Conservation (phyloP, 805 yeast genomes). For the Myxozyma melibiosi region DNA sequence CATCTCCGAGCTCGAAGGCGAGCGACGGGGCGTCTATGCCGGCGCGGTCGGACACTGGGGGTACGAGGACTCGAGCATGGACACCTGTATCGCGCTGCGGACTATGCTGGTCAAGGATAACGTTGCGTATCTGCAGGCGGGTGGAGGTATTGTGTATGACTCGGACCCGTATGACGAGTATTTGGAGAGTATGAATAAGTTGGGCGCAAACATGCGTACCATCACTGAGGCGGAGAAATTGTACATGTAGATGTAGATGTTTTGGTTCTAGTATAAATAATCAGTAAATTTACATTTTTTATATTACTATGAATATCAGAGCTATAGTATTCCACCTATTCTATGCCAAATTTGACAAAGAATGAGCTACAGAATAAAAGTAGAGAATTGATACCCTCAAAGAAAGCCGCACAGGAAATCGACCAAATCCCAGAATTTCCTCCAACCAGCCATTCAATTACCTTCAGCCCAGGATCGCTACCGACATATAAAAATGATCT, state of each 20-base stretch:
- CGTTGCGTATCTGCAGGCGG: slow-evolving; percentile 92
- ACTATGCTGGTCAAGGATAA: slow-evolving; percentile 95
- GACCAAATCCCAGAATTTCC: too few species aligned
- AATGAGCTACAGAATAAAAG: too few species aligned
- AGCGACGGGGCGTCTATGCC: slow-evolving; percentile 94
- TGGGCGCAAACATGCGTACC: slow-evolving; percentile 89
- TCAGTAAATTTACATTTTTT: too few species aligned
- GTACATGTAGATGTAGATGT: slow-evolving; percentile 59
- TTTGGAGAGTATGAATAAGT: slow-evolving; percentile 94
- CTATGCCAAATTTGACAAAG: too few species aligned
- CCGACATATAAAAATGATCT: too few species aligned
- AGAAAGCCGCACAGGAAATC: too few species aligned
- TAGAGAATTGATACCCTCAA: too few species aligned
- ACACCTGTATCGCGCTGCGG: slow-evolving; percentile 95
- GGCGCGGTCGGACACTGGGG: slow-evolving; percentile 99
- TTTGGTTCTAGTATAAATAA: too few species aligned
- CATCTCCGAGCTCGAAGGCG: slow-evolving; percentile 84
- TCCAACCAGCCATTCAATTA: too few species aligned
- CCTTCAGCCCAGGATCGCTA: too few species aligned
- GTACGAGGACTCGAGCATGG: slow-evolving; percentile 92
- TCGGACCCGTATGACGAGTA: slow-evolving; percentile 95
- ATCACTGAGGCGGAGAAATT: slow-evolving; percentile 87
- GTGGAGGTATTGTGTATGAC: slow-evolving; percentile 97
- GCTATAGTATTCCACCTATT: too few species aligned
- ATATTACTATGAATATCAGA: too few species aligned